Percentiles rank a stretch among this genome's conserved stretches.
Conservation (phyloP, 257 asterid genomes). For the Solanum virginianum region DNA sequence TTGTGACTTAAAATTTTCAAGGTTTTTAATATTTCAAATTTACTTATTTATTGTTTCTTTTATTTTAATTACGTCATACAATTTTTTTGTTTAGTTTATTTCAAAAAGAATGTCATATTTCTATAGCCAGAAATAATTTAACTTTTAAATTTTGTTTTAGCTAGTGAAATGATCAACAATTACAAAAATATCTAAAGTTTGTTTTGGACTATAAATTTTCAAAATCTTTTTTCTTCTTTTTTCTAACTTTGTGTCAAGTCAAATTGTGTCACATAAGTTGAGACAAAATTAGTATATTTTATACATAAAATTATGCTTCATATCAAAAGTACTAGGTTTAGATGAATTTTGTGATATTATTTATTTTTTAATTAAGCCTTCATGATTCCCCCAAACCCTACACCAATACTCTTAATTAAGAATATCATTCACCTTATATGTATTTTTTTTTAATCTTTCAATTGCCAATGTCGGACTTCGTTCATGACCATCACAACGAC, state of each 20-base stretch:
- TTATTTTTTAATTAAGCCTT: neutral
- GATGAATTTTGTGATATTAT: neutral
- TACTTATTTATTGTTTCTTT: neutral
- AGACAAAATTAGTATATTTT: neutral
- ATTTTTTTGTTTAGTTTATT: neutral
- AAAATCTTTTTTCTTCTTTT: neutral
- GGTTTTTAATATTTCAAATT: neutral
- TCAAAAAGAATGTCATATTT: neutral
- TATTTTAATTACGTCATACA: neutral
- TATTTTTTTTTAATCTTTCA: neutral
- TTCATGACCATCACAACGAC: neutral
- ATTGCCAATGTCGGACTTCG: neutral
- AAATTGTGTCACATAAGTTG: neutral
- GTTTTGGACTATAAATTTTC: neutral
- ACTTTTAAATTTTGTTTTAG: neutral
- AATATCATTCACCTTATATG: neutral
- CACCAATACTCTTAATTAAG: neutral
- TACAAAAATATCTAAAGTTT: neutral
- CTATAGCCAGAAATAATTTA: neutral
- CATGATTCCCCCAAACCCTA: neutral
- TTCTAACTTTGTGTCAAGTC: neutral
- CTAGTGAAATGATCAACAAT: accelerated
- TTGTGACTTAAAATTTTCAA: neutral
- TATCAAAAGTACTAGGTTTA: neutral
- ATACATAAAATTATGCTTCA: neutral